These are phyloP conservation scores for Ophiostoma populinum DNA, from an alignment of 2,329 filamentous ascomycete species.

Conservation along the genomic window DNA sequence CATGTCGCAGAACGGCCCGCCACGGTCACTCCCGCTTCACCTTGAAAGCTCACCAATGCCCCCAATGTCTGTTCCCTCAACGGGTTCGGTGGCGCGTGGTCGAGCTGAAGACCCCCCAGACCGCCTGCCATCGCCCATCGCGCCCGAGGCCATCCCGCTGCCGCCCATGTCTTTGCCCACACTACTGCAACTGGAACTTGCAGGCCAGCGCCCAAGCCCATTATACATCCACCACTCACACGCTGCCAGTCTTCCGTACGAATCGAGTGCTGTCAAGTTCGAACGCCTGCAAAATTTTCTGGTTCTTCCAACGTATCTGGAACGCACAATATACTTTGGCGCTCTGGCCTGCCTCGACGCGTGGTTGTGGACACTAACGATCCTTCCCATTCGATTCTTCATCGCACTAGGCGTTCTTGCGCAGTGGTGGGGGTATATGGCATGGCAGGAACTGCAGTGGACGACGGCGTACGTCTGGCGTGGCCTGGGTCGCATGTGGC, in stretches of 20 bases:
- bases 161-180: constrained; percentile 51
- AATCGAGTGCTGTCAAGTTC: constrained; percentile 82
- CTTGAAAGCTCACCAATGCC: constrained; percentile 14
- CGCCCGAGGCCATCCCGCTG: constrained; percentile 37
- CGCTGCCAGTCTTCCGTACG: constrained; percentile 52
- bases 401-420: constrained; percentile 62
- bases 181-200: constrained; percentile 46
- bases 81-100: neutral
- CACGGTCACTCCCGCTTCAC: constrained; percentile 27
- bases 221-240: constrained; percentile 47
- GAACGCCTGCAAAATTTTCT: constrained; percentile 83
- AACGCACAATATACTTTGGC: constrained; percentile 75
- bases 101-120: no score
- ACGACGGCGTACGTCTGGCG: constrained; percentile 61
- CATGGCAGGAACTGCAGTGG: constrained; percentile 55
- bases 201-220: constrained; percentile 42
- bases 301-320: constrained; percentile 62
- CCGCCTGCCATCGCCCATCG: constrained; percentile 29
- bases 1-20: constrained; percentile 31
- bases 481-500: constrained; percentile 66
- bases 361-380: constrained; percentile 94
- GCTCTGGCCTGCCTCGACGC: constrained; percentile 82
- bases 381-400: constrained; percentile 74
- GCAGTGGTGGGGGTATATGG: constrained; percentile 59
- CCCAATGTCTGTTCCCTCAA: no score